Evolutionary conservation across 495 filamentous ascomycete genomes (phyloP).

Genomic region (Massariosphaeria phaeospora): DNA sequence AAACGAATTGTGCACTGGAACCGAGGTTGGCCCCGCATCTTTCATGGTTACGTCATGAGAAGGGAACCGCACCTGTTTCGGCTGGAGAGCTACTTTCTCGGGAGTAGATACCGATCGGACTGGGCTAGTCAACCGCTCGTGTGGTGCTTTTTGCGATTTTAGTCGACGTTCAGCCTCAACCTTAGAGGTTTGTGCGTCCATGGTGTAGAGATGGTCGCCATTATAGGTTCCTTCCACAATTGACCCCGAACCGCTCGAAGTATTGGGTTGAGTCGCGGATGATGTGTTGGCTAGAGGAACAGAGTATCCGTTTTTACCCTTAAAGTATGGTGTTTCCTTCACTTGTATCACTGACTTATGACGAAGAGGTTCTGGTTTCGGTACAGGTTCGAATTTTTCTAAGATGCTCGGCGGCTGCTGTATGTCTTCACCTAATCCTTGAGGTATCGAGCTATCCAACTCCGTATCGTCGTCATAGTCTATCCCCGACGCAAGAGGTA

Average conservation of each 20-base stretch:
- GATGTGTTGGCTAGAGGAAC: background rate
- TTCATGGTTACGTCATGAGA: background rate
- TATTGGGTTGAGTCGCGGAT: background rate
- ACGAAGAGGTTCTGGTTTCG: background rate
- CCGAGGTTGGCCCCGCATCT: background rate
- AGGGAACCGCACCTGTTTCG: background rate
- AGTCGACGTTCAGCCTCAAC: background rate
- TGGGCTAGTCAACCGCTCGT: no score
- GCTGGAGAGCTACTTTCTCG: background rate
- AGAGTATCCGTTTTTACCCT: conserved; percentile 1
- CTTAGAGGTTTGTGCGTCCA: background rate
- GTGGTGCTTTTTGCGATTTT: no score
- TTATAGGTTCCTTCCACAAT: conserved; percentile 18
- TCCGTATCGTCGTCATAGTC: conserved; percentile 14
- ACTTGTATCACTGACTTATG: conserved; percentile 12
- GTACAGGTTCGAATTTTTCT: background rate
- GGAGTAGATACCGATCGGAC: no score
- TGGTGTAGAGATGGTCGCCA: no score
- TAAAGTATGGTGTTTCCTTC: conserved; percentile 22
- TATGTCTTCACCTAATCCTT: conserved; percentile 14
- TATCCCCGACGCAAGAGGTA: no score
- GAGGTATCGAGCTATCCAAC: conserved; percentile 19
- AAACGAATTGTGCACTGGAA: background rate
- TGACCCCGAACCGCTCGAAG: conserved; percentile 9
- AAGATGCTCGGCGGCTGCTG: background rate